These are phyloP conservation scores for Rhodotorula sp. DNA, from an alignment of 1,284 basidiomycete species.

Conservation along the genomic window DNA sequence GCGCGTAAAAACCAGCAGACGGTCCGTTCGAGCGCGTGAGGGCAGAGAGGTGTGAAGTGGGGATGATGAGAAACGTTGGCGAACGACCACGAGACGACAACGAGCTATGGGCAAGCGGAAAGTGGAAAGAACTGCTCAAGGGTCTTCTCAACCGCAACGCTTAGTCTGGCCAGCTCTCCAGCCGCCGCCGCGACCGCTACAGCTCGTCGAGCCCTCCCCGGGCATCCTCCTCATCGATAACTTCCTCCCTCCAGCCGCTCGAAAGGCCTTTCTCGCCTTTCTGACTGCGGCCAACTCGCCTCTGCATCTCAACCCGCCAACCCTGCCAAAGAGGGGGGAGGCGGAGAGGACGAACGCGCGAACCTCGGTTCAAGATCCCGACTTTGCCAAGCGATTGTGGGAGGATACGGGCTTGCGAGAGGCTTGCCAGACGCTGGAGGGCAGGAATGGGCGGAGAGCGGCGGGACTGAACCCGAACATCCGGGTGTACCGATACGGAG, in stretches of 20 bases:
- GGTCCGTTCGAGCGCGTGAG: background rate
- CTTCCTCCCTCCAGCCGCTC: constrained; percentile 8
- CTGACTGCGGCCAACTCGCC: background rate
- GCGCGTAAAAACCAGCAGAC: no score
- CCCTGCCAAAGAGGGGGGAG: constrained; percentile 70
- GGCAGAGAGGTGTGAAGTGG: background rate
- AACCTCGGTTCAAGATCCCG: constrained; percentile 60
- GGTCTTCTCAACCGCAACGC: background rate
- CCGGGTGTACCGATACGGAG: constrained; percentile 48
- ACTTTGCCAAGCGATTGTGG: constrained; percentile 62
- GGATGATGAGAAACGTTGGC: background rate
- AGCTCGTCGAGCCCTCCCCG: background rate
- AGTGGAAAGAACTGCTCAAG: background rate
- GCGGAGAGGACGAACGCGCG: constrained; percentile 72
- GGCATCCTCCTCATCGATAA: constrained; percentile 26
- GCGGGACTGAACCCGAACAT: constrained; percentile 50
- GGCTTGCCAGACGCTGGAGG: background rate
- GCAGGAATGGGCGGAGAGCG: constrained; percentile 13
- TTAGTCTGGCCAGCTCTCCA: constrained; percentile 25
- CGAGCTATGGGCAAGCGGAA: background rate
- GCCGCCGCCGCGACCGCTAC: background rate
- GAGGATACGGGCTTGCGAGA: constrained; percentile 32
- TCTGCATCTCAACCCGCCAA: constrained; percentile 51
- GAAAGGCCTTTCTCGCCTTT: constrained; percentile 8
- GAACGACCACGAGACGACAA: background rate